These are phyloP conservation scores for Penicillium sp. DNA, from an alignment of 2,329 filamentous ascomycete species.

Conservation along the genomic window DNA sequence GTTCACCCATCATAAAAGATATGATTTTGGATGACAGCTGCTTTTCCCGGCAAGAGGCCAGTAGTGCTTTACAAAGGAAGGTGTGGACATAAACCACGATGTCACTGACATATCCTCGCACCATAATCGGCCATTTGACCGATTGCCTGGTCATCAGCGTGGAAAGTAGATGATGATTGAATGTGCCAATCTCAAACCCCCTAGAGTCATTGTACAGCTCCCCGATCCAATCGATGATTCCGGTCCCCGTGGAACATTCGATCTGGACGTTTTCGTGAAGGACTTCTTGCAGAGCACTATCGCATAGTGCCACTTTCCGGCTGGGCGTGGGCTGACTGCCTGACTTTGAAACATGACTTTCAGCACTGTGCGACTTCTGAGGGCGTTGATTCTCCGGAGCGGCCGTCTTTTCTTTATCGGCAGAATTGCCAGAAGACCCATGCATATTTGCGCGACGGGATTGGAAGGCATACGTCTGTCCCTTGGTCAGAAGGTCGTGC, in stretches of 20 bases:
- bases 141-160: not conserved
- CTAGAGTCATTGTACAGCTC: not conserved
- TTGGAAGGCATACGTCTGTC: no score
- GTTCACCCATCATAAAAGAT: not conserved
- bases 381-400: no score
- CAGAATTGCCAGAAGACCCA: no score
- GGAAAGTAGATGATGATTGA: not conserved
- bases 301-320: no score
- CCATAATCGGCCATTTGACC: not conserved
- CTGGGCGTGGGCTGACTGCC: no score
- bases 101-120: not conserved
- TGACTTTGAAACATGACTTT: no score
- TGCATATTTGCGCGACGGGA: no score
- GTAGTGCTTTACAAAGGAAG: not conserved
- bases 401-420: no score
- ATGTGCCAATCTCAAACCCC: not conserved
- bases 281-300: not conserved
- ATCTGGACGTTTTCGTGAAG: not conserved
- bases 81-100: not conserved
- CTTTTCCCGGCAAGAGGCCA: not conserved
- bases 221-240: not conserved
- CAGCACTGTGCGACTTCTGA: no score
- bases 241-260: not conserved
- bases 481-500: no score
- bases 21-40: not conserved